Evolutionary conservation across 2,329 filamentous ascomycete species (phyloP).

Genomic region (Trichoderma pleuroti): DNA sequence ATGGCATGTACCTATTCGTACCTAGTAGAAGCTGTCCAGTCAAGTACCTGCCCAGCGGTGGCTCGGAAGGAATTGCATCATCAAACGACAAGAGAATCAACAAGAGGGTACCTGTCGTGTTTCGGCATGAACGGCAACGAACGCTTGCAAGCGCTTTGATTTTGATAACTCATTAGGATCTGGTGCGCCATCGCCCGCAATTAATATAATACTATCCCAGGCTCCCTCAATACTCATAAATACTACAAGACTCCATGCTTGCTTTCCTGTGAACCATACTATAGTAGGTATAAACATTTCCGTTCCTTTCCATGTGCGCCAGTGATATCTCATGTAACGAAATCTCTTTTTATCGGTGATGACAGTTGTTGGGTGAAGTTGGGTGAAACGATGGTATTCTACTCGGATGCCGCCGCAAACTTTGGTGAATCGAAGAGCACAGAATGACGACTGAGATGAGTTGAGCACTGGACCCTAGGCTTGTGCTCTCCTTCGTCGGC

Average conservation of each 20-base stretch:
- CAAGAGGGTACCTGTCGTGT: not conserved
- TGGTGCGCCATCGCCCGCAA: not conserved
- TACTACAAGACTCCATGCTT: slow-evolving; percentile 14
- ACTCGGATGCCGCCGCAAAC: not conserved
- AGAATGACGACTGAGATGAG: not conserved
- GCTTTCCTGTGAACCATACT: slow-evolving; percentile 4
- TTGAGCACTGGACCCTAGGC: not conserved
- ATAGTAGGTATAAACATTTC: not conserved
- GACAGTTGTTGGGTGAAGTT: not conserved
- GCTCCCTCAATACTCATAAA: not conserved
- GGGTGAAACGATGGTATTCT: not conserved
- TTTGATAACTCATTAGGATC: not conserved
- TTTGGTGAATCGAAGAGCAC: not conserved
- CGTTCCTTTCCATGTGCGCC: slow-evolving; percentile 11
- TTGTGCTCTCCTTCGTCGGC: slow-evolving; percentile 64
- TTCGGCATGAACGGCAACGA: not conserved
- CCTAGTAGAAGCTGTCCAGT: not conserved
- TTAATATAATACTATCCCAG: slow-evolving; percentile 1
- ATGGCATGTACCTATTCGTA: not conserved
- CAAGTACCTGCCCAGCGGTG: not conserved
- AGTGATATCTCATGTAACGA: slow-evolving; percentile 3
- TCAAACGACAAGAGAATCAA: not conserved
- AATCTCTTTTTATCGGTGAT: slow-evolving; percentile 1
- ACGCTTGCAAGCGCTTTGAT: not conserved
- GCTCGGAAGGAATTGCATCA: not conserved